These are phyloP conservation scores for Trichoderma koningiopsis DNA, from an alignment of 2,329 filamentous ascomycete genomes.

Conservation along the genomic window DNA sequence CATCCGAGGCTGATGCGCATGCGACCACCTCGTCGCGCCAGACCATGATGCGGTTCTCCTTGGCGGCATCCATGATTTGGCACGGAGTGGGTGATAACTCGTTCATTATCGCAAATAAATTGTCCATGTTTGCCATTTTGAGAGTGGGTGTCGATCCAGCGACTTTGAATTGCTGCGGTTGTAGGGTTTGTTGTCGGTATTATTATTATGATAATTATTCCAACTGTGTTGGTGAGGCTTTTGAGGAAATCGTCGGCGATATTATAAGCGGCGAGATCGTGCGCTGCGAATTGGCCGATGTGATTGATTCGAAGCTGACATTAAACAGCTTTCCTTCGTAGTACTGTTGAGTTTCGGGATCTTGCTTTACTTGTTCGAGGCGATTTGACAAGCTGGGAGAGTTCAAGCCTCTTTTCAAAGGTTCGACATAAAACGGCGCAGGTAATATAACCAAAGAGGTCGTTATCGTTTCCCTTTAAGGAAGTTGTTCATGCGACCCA, in stretches of 20 bases:
- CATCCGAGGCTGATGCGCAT: slow-evolving; percentile 34
- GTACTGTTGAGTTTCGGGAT: background rate
- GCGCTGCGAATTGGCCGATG: background rate
- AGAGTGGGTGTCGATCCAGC: background rate
- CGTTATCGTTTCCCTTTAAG: slow-evolving; percentile 20
- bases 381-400: slow-evolving; percentile 4
- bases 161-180: background rate
- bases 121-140: background rate
- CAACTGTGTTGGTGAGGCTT: background rate
- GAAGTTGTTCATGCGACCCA: slow-evolving; percentile 22
- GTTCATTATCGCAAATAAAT: slow-evolving; percentile 5
- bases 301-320: background rate
- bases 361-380: background rate
- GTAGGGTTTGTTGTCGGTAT: background rate
- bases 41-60: slow-evolving; percentile 48
- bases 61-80: slow-evolving; percentile 38
- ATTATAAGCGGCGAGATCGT: background rate
- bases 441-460: slow-evolving; percentile 9
- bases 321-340: background rate
- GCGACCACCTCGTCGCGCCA: slow-evolving; percentile 57
- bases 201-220: background rate
- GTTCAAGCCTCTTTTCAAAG: background rate
- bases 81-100: slow-evolving; percentile 1
- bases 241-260: background rate
- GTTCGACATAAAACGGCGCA: background rate